Percentiles rank a stretch among this genome's conserved stretches.
Evolutionary conservation across 1,284 basidiomycete species (phyloP).

Genomic region (Pyrrhoderma lamaoense): DNA sequence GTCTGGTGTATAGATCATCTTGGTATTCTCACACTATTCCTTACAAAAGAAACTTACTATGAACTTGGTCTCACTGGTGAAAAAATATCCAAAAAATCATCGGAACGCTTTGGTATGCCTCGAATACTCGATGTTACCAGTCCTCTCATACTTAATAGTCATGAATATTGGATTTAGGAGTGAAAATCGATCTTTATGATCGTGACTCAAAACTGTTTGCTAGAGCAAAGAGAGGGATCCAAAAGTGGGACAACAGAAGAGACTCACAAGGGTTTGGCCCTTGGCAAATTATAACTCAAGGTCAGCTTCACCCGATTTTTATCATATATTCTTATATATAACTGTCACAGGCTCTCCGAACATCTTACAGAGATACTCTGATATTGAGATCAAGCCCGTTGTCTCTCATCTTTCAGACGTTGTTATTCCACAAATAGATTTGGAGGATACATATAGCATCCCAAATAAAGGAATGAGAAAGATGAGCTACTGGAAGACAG

Average conservation of each 20-base stretch:
- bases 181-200: constrained; percentile 13
- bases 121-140: too few relatives aligned
- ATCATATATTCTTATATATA: neutral
- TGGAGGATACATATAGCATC: neutral
- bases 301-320: neutral
- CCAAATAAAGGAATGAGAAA: neutral
- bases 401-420: neutral
- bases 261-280: constrained; percentile 1
- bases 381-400: neutral
- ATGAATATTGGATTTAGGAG: neutral
- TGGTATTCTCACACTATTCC: constrained; percentile 46
- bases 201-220: constrained; percentile 5
- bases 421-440: neutral
- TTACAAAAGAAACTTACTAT: constrained; percentile 49
- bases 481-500: constrained; percentile 40
- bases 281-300: constrained; percentile 5
- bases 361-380: neutral
- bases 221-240: constrained; percentile 11
- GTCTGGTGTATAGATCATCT: constrained; percentile 59
- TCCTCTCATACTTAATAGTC: constrained; percentile 4
- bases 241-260: constrained; percentile 12
- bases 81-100: constrained; percentile 34
- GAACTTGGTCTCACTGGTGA: constrained; percentile 48
- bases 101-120: constrained; percentile 35
- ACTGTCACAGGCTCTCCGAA: neutral